phyloP scores from a whole-genome alignment of 176 grass and related monocot species.

The Tillandsia fasciculata region DNA sequence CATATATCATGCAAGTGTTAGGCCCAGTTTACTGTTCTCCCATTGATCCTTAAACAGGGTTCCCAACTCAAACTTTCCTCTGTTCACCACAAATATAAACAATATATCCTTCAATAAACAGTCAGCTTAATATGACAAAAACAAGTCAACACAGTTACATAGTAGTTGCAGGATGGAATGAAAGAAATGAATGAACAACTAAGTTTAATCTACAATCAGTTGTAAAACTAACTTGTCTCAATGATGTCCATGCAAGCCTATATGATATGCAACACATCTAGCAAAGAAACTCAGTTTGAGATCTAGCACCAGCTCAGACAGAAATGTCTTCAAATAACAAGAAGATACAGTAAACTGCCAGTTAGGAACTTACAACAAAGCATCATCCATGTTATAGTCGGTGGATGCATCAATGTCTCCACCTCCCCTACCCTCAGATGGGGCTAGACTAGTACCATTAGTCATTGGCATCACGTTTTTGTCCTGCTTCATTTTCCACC shows the following conservation, averaged over 20 bases:
- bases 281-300: not conserved
- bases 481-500: constrained; percentile 99
- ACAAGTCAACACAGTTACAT: no score
- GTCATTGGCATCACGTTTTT: constrained; percentile 75
- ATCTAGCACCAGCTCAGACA: not conserved
- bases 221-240: not conserved
- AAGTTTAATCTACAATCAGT: not conserved
- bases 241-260: not conserved
- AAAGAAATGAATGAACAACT: no score
- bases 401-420: constrained; percentile 86
- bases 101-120: no score
- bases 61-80: no score
- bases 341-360: not conserved
- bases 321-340: not conserved
- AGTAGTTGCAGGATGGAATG: no score
- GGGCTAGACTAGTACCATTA: constrained; percentile 89
- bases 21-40: no score
- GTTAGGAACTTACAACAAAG: constrained; percentile 56
- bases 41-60: no score
- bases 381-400: constrained; percentile 93
- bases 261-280: not conserved
- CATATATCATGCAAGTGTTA: no score
- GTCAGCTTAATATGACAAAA: no score
- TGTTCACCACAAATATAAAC: no score
- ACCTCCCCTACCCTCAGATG: constrained; percentile 73